Evolutionary conservation across 306 rosid genomes (phyloP), one percentile per base, ranked within the genome.

Genomic region (Neltuma alba): DNA sequence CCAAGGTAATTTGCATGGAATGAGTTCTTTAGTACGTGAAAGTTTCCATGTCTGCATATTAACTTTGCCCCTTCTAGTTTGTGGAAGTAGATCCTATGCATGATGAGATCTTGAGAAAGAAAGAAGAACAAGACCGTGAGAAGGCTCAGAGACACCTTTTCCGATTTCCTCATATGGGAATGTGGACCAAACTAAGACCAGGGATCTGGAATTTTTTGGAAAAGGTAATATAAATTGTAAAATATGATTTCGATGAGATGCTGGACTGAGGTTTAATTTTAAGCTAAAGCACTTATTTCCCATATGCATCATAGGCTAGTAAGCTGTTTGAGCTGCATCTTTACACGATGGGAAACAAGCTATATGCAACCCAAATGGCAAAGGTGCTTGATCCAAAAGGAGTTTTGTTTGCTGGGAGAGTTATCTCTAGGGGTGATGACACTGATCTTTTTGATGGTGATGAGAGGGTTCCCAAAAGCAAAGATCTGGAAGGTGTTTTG

Each of bases 101-200:
- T 76, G 99, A 96, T 31, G 99, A 91, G 65, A 89, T 96, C 74
- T 87, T 96, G 90, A 88, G 98, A 82, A 96, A 90, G 88, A 93
- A 93, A 80, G 97, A 93, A 89, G 89, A 96, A 77, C 89, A 87
- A 42, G 98, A 96, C 81, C 96, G 94, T 70, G 95, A 91, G 82
- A 89, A 87, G 79, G 70, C 87, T n/a, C 88, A 85, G 3, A 89
- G 98, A 78, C 97, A 93, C 77, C 96, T 96, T 81, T 96, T 91
- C 74, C 96, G 98, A 72, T 93, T 96, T 78, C 88, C 95, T 73
- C 99, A 93, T 85, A 87, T 96, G 99, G 99, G 96, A 89, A 96
- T 96, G 99, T 96, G 99, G 99, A 96, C 99, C 76, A 96, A 96
- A 90, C 87, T 96, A 77, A 89, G 99, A 48, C 99, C 99, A 7